Evolutionary conservation across 2,329 filamentous ascomycete species (phyloP).

Genomic region (Myriosclerotinia curreyana): DNA sequence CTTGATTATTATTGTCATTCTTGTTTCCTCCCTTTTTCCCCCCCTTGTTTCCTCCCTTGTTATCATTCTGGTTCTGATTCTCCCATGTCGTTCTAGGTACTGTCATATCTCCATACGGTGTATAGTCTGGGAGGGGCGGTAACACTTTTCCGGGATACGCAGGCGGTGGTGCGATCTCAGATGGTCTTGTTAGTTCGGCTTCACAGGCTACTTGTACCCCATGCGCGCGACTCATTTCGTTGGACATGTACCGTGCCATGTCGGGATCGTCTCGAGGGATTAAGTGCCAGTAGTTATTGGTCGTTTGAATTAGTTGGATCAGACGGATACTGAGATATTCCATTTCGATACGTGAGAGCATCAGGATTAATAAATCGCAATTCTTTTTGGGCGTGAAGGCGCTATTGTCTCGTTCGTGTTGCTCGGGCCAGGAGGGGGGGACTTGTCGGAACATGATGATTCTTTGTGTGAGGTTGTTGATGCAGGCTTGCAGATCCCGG

Average conservation of each 20-base stretch:
- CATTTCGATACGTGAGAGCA: conserved; percentile 22
- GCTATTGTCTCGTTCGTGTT: conserved; percentile 21
- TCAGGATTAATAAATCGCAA: conserved; percentile 11
- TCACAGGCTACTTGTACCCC: conserved; percentile 15
- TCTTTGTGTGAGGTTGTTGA: conserved; percentile 11
- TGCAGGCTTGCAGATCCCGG: conserved; percentile 11
- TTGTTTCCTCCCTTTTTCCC: background rate
- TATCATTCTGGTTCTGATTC: background rate
- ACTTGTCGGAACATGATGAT: conserved; percentile 14
- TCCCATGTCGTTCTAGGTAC: background rate
- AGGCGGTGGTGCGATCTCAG: conserved; percentile 21
- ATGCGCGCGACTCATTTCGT: conserved; percentile 5
- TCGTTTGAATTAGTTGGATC: conserved; percentile 15
- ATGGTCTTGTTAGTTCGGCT: conserved; percentile 11
- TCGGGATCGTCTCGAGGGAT: conserved; percentile 8
- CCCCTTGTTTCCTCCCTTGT: background rate
- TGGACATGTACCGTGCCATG: background rate
- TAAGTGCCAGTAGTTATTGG: conserved; percentile 15
- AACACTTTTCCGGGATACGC: conserved; percentile 19
- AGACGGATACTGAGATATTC: conserved; percentile 14
- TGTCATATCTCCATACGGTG: conserved; percentile 12
- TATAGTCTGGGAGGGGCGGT: background rate
- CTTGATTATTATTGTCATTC: no score
- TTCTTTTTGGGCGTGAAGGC: conserved; percentile 7
- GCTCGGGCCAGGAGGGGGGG: conserved; percentile 18